Evolutionary conservation across 345 rosid species (phyloP).

Genomic region (Pseudoturritis turrita): DNA sequence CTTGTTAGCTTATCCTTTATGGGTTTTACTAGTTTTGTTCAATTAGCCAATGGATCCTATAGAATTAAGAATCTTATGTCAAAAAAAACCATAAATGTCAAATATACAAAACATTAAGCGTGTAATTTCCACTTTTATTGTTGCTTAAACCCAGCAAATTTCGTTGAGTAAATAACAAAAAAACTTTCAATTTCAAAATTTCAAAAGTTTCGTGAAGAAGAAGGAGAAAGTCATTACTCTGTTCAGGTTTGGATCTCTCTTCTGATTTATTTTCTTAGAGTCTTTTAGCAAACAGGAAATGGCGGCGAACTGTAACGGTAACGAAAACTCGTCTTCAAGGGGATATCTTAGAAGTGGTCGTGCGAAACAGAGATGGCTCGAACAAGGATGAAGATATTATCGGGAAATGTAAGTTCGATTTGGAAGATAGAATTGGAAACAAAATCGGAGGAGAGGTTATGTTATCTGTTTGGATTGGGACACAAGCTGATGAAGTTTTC

Average conservation of each 20-base stretch:
- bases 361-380: slow-evolving; percentile 7
- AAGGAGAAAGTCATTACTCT: background rate
- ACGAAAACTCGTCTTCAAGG: slow-evolving; percentile 37
- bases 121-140: background rate
- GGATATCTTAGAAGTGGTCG: slow-evolving; percentile 32
- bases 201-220: background rate
- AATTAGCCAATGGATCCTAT: too few species aligned
- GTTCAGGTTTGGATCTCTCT: background rate
- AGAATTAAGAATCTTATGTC: too few species aligned
- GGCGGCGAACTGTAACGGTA: background rate
- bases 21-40: background rate
- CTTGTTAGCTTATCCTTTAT: background rate
- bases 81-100: background rate
- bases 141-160: background rate
- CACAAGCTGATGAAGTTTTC: slow-evolving; percentile 49
- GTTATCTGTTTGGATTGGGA: slow-evolving; percentile 41
- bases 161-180: background rate
- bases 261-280: background rate
- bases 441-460: slow-evolving; percentile 37
- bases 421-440: slow-evolving; percentile 26
- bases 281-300: background rate
- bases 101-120: background rate
- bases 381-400: slow-evolving; percentile 18
- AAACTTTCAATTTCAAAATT: background rate
- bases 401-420: slow-evolving; percentile 33